Evolutionary conservation across 23 red algal species (phyloP).

Genomic region (Cyanidium caldarium): DNA sequence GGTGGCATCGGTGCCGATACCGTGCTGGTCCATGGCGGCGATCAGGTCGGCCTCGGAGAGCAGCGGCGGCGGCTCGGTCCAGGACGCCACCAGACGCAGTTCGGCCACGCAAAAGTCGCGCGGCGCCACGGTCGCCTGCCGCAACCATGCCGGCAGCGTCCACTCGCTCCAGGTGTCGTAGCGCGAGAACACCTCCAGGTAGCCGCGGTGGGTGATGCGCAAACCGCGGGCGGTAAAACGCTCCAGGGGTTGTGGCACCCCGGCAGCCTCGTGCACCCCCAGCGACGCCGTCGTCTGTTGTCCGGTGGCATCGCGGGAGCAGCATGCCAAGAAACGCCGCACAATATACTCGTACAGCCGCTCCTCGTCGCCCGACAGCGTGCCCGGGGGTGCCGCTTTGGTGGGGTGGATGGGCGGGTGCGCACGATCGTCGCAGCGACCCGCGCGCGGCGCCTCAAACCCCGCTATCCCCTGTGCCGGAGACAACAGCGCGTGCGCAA

Average conservation of each 20-base stretch:
- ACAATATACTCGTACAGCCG: constrained; percentile 73
- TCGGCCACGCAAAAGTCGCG: constrained; percentile 13
- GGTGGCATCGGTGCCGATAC: constrained; percentile 96
- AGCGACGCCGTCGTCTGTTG: constrained; percentile 31
- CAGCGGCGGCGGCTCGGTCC: constrained; percentile 59
- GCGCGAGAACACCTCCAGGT: constrained; percentile 41
- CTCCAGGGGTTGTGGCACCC: constrained; percentile 39
- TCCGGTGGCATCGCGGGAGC: constrained; percentile 66
- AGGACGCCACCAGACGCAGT: constrained; percentile 22
- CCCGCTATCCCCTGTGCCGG: no score
- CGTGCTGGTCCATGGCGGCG: constrained; percentile 67
- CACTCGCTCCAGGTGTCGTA: constrained; percentile 57
- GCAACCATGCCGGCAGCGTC: constrained; percentile 31
- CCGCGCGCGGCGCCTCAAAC: constrained; percentile 57
- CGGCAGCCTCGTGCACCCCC: background rate
- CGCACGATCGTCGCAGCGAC: constrained; percentile 51
- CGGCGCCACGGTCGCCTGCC: constrained; percentile 1
- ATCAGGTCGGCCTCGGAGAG: constrained; percentile 83
- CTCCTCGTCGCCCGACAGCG: constrained; percentile 22
- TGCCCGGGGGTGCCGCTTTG: constrained; percentile 29
- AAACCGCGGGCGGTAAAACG: constrained; percentile 47
- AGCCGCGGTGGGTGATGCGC: constrained; percentile 47
- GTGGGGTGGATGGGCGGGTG: constrained; percentile 97
- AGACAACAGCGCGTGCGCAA: constrained; percentile 40
- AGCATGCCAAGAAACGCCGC: constrained; percentile 69